Conservation (phyloP, 306 rosid species). For the Astragalus glycyphyllos region DNA sequence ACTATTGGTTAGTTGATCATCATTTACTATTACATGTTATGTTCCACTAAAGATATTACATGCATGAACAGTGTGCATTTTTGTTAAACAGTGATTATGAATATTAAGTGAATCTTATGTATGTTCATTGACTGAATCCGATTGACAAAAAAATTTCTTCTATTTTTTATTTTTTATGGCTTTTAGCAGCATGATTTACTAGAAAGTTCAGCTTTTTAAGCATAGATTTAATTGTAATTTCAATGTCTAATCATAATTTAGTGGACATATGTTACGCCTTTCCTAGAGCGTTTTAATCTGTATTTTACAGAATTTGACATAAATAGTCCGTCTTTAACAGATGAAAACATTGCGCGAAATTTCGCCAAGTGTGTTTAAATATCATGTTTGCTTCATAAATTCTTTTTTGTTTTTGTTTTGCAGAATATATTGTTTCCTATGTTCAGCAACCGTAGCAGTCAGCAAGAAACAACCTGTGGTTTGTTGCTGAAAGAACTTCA, state of each 20-base stretch:
- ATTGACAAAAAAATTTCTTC: background rate
- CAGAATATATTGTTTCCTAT: slow-evolving; percentile 49
- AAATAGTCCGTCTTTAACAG: too few relatives aligned
- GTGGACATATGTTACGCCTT: background rate
- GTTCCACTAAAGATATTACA: background rate
- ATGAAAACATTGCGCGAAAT: too few relatives aligned
- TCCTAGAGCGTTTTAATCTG: background rate
- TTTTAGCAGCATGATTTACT: background rate
- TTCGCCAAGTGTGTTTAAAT: background rate
- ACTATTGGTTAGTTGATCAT: background rate
- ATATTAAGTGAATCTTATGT: background rate
- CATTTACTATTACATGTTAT: background rate
- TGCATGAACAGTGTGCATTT: slow-evolving; percentile 19
- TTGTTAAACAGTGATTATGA: background rate
- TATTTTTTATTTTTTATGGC: too few relatives aligned
- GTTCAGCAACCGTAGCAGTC: slow-evolving; percentile 52
- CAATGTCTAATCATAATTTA: background rate
- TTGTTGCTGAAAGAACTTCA: slow-evolving; percentile 69
- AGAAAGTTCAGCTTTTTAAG: background rate
- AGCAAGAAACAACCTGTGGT: slow-evolving; percentile 60
- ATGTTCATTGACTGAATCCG: background rate
- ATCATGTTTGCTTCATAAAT: background rate
- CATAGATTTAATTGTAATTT: slow-evolving; percentile 4
- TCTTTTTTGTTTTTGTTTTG: background rate
- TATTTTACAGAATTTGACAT: too few relatives aligned